Evolutionary conservation across 768 basidiomycete genomes (phyloP), one percentile per base, ranked within the genome.

Genomic region (Kwoniella sp.): DNA sequence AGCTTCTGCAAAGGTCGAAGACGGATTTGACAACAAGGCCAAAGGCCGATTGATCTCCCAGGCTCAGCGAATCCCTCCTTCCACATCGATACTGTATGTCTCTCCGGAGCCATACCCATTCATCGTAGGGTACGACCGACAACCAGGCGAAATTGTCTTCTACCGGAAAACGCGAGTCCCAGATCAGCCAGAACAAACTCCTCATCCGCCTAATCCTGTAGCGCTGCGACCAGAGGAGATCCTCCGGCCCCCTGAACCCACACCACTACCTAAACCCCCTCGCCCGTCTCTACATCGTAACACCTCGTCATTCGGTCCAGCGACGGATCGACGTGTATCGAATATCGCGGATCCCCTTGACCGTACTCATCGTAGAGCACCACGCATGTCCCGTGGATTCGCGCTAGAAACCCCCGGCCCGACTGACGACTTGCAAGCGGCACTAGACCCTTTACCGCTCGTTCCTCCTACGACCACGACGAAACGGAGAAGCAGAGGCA

Each of bases 391-490:
- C 12, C 54, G 70, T 24, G 64, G 57, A 27, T 2, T 52, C 3
- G 68, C 48, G 21, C 40, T 25, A 17, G 61, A 59, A n/a, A 7
- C 26, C 4, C 53, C 26, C 4, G 26, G 50, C 26, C 40, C 58
- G 6, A 72, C 68, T 3, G 66, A 64, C 2, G 74, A 71, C 22
- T 57, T 76, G 19, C 71, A 73, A 55, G 72, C 72, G 19, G 65
- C 72, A 5, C 53, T 76, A 1, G 72, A 73, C 21, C 68, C 70
- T 25, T 5, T 53, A 15, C 27, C 65, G 6, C 40, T 66, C 25
- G 57, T 49, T 6, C 65, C 55, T 27, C 17, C 59, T 3, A 27
- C 55, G 0, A 33, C 52, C 10, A 51, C 63, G 13, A 36, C 58
- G 13, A 70, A 65, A 58, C 24, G 60, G 24, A 46, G 60, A n/a